phyloP scores from a whole-genome alignment of 495 filamentous ascomycete species.

The Friedmanniomyces simplex region DNA sequence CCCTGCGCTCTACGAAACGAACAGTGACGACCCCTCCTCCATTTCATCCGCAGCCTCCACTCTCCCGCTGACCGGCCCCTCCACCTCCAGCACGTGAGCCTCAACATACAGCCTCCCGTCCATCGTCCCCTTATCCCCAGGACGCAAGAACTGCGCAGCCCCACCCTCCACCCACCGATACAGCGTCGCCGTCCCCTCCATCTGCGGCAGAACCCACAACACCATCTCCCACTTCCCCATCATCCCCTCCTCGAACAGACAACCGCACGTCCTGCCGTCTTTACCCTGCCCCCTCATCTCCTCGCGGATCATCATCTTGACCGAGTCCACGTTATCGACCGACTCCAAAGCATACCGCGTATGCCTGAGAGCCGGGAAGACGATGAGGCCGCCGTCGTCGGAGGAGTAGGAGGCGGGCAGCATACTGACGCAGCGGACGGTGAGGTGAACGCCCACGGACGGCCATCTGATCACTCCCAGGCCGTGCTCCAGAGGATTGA shows the following conservation, averaged over 20 bases:
- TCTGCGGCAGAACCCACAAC: conserved; percentile 2
- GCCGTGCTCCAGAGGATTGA: not conserved
- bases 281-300: not conserved
- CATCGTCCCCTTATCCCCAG: not conserved
- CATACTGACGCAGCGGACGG: not conserved
- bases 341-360: not conserved
- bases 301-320: not conserved
- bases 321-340: not conserved
- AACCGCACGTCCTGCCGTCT: not conserved
- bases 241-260: not conserved
- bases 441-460: not conserved
- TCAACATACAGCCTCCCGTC: not conserved
- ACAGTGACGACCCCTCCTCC: not conserved
- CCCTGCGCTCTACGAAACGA: not conserved
- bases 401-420: not conserved
- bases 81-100: not conserved
- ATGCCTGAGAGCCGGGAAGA: not conserved
- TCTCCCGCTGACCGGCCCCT: not conserved
- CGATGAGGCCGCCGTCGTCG: not conserved
- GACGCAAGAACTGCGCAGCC: not conserved
- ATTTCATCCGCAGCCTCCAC: not conserved
- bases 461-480: not conserved
- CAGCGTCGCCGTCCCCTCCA: not conserved
- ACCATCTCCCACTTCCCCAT: not conserved
- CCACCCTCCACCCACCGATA: not conserved